Base-by-base conservation (phyloP, 495 filamentous ascomycete species). In the Annulohypoxylon nitens region DNA sequence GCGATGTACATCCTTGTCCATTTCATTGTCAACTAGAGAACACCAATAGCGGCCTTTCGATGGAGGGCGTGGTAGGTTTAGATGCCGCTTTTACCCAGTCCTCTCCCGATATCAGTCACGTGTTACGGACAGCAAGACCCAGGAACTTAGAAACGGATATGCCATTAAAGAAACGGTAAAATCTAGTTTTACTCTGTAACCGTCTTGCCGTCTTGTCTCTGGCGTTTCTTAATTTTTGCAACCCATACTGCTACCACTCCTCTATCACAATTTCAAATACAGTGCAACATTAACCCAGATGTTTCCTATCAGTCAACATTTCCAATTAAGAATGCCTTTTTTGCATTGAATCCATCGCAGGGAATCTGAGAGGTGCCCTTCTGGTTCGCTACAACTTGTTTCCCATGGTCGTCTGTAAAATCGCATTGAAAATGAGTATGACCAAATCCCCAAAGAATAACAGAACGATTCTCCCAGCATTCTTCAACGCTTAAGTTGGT, bases 31-130 rank as follows among this genome's bases (percentile, higher is more conserved):
- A 41, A 47, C 47, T 64, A 1, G 45, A 70, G 58, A 54, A 47
- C 58, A 67, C 71, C 71, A 74, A 70, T 64, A 55, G 70, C 67
- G 47, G 67, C 71, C 43, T 66, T 34, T 20, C 20, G 47, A 33
- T 41, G 30, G 20, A 25, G 55, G 71, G 50, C 66, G 71, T 74
- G 71, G 65, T 41, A 45, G 36, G 34, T 43, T 45, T 53, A 36
- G 48, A 41, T 54, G 50, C 50, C 25, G 50, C 50, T 54, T 54
- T 54, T 54, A 54, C 48, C 25, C 8, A 26, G 18, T 51, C 10
- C 10, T 26, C 18, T 11, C 12, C 48, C 48, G 48, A 2, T 2
- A 51, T 26, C 12, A 51, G 23, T 14, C 48, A 51, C 20, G 20
- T 47, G 43, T 5, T 20, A n/a, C 16, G 43, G 43, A 20, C 16